Conservation (phyloP, 2,329 filamentous ascomycete species). For the Fusarium heterosporum region DNA sequence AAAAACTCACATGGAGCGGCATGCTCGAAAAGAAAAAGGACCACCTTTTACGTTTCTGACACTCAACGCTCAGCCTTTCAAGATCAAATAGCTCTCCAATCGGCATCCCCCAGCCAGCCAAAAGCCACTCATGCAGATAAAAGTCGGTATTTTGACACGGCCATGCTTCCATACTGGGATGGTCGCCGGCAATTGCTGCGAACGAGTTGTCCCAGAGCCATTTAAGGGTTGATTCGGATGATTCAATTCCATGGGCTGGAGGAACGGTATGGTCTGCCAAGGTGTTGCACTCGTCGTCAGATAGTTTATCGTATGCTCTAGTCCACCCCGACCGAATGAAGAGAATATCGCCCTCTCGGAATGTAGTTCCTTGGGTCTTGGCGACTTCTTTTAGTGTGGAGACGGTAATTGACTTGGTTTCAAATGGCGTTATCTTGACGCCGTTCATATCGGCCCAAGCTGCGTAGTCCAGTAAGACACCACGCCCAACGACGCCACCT, state of each 20-base stretch:
- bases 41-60: slow-evolving; percentile 50
- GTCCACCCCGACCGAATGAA: slow-evolving; percentile 67
- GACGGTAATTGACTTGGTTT: slow-evolving; percentile 57
- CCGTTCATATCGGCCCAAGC: slow-evolving; percentile 56
- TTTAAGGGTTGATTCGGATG: slow-evolving; percentile 59
- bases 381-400: slow-evolving; percentile 58
- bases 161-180: slow-evolving; percentile 64
- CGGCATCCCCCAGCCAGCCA: slow-evolving; percentile 64
- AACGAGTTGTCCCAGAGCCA: slow-evolving; percentile 70
- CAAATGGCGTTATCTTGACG: slow-evolving; percentile 54
- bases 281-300: slow-evolving; percentile 52
- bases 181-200: slow-evolving; percentile 67
- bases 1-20: slow-evolving; percentile 22
- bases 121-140: slow-evolving; percentile 58
- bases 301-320: slow-evolving; percentile 55
- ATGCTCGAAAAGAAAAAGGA: slow-evolving; percentile 54
- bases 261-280: slow-evolving; percentile 49
- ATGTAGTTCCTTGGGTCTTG: slow-evolving; percentile 55
- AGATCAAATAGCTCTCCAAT: slow-evolving; percentile 63
- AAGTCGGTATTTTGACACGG: slow-evolving; percentile 51
- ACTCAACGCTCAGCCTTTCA: slow-evolving; percentile 53
- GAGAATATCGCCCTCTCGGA: slow-evolving; percentile 66
- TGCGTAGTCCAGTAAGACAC: slow-evolving; percentile 65
- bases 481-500: slow-evolving; percentile 62
- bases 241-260: slow-evolving; percentile 58